Conservation (phyloP, 2,329 filamentous ascomycete species). For the Orbilia quercus region DNA sequence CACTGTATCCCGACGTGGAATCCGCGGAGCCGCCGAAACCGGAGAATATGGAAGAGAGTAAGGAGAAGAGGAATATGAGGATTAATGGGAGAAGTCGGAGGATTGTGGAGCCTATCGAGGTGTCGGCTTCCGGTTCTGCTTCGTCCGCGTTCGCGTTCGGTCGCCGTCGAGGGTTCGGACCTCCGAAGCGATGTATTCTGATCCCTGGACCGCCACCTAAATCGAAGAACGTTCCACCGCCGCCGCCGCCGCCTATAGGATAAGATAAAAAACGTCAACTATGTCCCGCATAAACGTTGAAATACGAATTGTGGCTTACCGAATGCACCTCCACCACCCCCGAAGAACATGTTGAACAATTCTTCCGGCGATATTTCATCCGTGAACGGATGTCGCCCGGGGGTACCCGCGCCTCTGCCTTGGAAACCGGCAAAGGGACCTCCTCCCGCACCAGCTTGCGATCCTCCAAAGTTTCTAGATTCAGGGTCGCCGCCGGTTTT, state of each 20-base stretch:
- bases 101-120: slow-evolving; percentile 63
- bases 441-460: slow-evolving; percentile 64
- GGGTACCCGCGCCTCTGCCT: slow-evolving; percentile 63
- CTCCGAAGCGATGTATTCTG: slow-evolving; percentile 94
- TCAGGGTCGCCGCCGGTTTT: slow-evolving; percentile 92
- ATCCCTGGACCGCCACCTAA: slow-evolving; percentile 87
- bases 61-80: slow-evolving; percentile 85
- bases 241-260: slow-evolving; percentile 66
- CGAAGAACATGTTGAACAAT: slow-evolving; percentile 97
- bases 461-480: slow-evolving; percentile 76
- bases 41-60: slow-evolving; percentile 81
- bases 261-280: slow-evolving; percentile 53
- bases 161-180: slow-evolving; percentile 77
- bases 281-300: too few relatives aligned
- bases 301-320: slow-evolving; percentile 63
- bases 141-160: slow-evolving; percentile 67
- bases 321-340: slow-evolving; percentile 73
- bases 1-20: slow-evolving; percentile 66
- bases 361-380: slow-evolving; percentile 97
- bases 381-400: slow-evolving; percentile 70
- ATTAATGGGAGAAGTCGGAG: slow-evolving; percentile 86
- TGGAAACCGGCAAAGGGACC: slow-evolving; percentile 75
- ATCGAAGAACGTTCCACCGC: slow-evolving; percentile 73
- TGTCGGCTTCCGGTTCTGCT: slow-evolving; percentile 67
- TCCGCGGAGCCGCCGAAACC: slow-evolving; percentile 61